phyloP scores from a whole-genome alignment of 108 stramenopile genomes.

The Bacterosira constricta region DNA sequence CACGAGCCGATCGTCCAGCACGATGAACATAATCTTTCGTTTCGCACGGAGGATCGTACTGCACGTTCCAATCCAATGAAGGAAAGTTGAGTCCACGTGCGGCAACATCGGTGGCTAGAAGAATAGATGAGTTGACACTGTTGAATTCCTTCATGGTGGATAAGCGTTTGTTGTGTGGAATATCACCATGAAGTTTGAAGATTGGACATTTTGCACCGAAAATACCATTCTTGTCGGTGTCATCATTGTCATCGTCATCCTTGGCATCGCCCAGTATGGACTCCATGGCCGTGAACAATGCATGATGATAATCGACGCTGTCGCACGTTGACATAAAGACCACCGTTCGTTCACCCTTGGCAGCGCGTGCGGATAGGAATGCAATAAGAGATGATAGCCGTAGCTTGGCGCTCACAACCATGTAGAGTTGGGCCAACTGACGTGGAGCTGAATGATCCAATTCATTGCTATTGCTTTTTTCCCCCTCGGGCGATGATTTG shows the following conservation, averaged over 20 bases:
- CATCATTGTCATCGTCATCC: neutral
- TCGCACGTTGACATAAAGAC: constrained; percentile 96
- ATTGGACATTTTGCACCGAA: constrained; percentile 66
- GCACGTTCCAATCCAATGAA: constrained; percentile 89
- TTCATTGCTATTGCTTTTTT: constrained; percentile 16
- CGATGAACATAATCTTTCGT: constrained; percentile 91
- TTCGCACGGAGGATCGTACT: constrained; percentile 93
- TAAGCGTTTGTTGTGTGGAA: constrained; percentile 77
- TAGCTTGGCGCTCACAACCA: constrained; percentile 90
- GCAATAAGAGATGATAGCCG: constrained; percentile 85
- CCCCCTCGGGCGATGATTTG: neutral
- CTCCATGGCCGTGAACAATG: constrained; percentile 64
- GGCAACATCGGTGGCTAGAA: constrained; percentile 92
- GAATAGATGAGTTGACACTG: constrained; percentile 32
- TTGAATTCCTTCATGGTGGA: constrained; percentile 65
- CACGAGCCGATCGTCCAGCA: constrained; percentile 88
- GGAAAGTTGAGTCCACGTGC: constrained; percentile 93
- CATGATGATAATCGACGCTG: constrained; percentile 91
- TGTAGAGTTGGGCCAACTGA: constrained; percentile 89
- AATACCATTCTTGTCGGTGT: constrained; percentile 42
- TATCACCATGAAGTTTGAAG: constrained; percentile 85
- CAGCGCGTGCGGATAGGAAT: constrained; percentile 78
- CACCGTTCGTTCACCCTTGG: constrained; percentile 76
- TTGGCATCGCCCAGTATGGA: constrained; percentile 47
- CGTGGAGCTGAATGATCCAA: constrained; percentile 77